A percentile compares a stretch with the other conserved stretches of the same genome.
Evolutionary conservation across 1,284 basidiomycete species (phyloP).

Genomic region (Puccinia triticina): DNA sequence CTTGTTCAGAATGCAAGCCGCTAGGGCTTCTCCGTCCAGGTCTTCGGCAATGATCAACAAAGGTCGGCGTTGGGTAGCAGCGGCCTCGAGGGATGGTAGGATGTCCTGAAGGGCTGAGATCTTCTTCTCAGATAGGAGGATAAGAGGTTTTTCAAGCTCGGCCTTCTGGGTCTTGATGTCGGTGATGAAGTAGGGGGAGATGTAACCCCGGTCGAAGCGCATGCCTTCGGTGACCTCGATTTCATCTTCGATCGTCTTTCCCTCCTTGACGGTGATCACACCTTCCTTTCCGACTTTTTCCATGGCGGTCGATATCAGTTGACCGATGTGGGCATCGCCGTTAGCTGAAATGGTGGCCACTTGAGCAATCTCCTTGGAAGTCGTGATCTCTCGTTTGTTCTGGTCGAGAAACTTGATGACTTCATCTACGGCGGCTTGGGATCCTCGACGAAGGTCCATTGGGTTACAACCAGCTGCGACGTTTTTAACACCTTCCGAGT

Average conservation of each 20-base stretch:
- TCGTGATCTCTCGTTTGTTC: conserved; percentile 92
- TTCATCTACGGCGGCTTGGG: conserved; percentile 93
- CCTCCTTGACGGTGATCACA: conserved; percentile 99
- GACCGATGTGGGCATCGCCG: conserved; percentile 89
- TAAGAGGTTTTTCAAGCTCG: conserved; percentile 94
- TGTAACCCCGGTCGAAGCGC: conserved; percentile 98
- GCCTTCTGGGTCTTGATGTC: conserved; percentile 96
- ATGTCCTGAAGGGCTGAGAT: conserved; percentile 94
- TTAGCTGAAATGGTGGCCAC: conserved; percentile 97
- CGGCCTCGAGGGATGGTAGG: conserved; percentile 87
- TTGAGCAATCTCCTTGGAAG: conserved; percentile 94
- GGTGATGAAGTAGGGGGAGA: conserved; percentile 98
- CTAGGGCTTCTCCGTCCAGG: conserved; percentile 94
- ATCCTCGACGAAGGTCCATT: conserved; percentile 96
- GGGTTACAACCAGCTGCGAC: conserved; percentile 99
- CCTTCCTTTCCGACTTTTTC: conserved; percentile 99
- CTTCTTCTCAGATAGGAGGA: conserved; percentile 96
- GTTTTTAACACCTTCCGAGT: conserved; percentile 98
- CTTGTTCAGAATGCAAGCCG: conserved; percentile 97
- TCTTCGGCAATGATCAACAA: conserved; percentile 96
- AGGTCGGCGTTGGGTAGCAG: conserved; percentile 86
- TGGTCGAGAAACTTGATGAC: conserved; percentile 88
- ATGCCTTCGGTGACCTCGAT: conserved; percentile 99
- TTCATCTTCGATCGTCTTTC: conserved; percentile 92
- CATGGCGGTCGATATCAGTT: conserved; percentile 98